Evolutionary conservation across 1,284 basidiomycete genomes (phyloP), one percentile per base, ranked within the genome.

Genomic region (Neotropicomus parvogracilis): DNA sequence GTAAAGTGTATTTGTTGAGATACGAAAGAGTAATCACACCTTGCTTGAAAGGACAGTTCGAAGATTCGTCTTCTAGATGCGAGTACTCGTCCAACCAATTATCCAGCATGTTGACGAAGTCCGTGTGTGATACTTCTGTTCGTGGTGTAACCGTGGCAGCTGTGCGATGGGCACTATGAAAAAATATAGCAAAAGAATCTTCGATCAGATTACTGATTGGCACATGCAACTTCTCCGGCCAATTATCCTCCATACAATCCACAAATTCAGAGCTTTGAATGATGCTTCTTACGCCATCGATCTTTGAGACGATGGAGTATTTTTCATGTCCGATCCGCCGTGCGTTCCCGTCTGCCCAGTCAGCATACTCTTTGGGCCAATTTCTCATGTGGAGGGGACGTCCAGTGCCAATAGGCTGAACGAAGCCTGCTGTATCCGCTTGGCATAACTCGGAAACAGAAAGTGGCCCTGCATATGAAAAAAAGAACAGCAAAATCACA

Each of bases 391-490:
- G 31, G 4, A 17, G 11, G 1, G 19, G 39, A 12, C 13, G 33
- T 3, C 19, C 19, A 8, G 34, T 29, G 3, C 34, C 43, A 12
- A 21, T 29, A 6, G 34, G 11, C 14, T 27, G 34, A 16, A 21
- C 19, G 29, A 36, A 44, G n/a, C 43, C 34, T 1, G 7, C 20
- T 21, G 28, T 17, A n/a, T 48, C 16, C 1, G 40, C 46, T 3
- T 12, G 2, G 6, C 17, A 13, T 10, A 46, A 16, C 13, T 46
- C 37, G 5, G 44, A 6, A 7, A 12, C 16, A 13, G 40, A 14
- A 31, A 47, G 46, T 5, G 46, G 40, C 9, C 46, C 40, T 32
- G 46, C 33, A 6, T 42, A 47, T 12, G 38, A 47, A 12, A 42
- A 42, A 31, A 47, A 36, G 40, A 47, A 47, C 4, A 47, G 21